Percentiles rank a stretch among this genome's conserved stretches.
Conservation (phyloP, 306 rosid genomes). For the Rosa multiflora region DNA sequence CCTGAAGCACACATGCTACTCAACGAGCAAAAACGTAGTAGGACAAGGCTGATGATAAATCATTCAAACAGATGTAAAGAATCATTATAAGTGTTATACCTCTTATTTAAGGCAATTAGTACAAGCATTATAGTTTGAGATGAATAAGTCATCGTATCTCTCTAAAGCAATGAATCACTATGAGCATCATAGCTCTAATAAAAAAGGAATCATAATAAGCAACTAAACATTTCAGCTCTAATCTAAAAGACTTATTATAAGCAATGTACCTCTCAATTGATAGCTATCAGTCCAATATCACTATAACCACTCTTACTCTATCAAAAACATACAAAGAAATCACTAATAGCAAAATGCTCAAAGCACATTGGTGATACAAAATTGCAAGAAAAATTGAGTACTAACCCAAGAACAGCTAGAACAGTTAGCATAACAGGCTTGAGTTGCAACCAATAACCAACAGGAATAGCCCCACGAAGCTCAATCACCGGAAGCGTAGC, state of each 20-base stretch:
- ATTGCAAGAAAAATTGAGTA: slow-evolving; percentile 8
- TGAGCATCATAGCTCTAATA: background rate
- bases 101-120: background rate
- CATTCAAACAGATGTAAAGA: background rate
- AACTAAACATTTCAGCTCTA: background rate
- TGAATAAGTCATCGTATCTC: background rate
- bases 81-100: background rate
- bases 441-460: slow-evolving; percentile 93
- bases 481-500: slow-evolving; percentile 92
- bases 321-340: slow-evolving; percentile 21
- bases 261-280: background rate
- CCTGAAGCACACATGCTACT: background rate
- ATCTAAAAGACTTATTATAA: background rate
- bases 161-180: background rate
- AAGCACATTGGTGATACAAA: slow-evolving; percentile 19
- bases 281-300: background rate
- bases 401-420: slow-evolving; percentile 76
- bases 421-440: slow-evolving; percentile 54
- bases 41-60: background rate
- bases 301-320: slow-evolving; percentile 4
- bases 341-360: background rate
- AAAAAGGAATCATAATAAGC: background rate
- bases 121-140: background rate
- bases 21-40: background rate
- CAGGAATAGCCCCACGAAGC: slow-evolving; percentile 97